Evolutionary conservation across 2,329 filamentous ascomycete genomes (phyloP), one percentile per base, ranked within the genome.

Genomic region (Berkeleyomyces rouxiae): DNA sequence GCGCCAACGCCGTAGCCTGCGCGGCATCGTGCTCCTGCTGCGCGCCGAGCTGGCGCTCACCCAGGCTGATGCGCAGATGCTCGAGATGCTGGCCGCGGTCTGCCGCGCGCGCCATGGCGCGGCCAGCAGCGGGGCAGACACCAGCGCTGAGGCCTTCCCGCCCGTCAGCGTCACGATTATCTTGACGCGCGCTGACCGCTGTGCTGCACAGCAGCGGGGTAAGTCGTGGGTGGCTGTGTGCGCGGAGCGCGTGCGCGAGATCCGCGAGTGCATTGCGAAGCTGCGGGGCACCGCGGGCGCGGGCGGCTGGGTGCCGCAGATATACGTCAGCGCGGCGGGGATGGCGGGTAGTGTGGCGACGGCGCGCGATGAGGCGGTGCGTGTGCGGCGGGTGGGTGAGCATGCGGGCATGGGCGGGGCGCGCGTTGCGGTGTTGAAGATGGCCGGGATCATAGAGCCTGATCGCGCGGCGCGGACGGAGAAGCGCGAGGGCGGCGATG

Each of bases 101-200:
- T 73, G 74, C 7, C 73, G 77, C 39, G 72, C 72, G 60, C 51
- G 46, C 5, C n/a, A 23, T 7, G n/a, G 46, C 10, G 51, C 51
- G 31, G 51, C 31, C 3, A 13, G 9, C 7, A 33, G n/a, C 31
- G 13, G 47, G 23, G 11, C 10, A 31, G 47, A 7, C 16, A 31
- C 16, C 33, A 31, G 7, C 31, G 5, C 16, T 36, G 31, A 13
- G 6, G 47, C 23, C 51, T 7, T 23, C 51, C 51, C n/a, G 33
- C 51, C 51, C 2, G 33, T 55, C 11, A 36, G 51, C 33, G 80
- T 78, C 1, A 68, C 76, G 5, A 74, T 82, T 1, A 74, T 82
- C 3, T 69, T 84, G 58, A 83, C 81, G 9, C 82, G 82, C 70
- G 78, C 77, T 11, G 81, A 83, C 67, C 82, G 82, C 66, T 69